A percentile compares a stretch with the other conserved stretches of the same genome.
Conservation (phyloP, 169 alveolate genomes). For the Toxoplasma gondii region DNA sequence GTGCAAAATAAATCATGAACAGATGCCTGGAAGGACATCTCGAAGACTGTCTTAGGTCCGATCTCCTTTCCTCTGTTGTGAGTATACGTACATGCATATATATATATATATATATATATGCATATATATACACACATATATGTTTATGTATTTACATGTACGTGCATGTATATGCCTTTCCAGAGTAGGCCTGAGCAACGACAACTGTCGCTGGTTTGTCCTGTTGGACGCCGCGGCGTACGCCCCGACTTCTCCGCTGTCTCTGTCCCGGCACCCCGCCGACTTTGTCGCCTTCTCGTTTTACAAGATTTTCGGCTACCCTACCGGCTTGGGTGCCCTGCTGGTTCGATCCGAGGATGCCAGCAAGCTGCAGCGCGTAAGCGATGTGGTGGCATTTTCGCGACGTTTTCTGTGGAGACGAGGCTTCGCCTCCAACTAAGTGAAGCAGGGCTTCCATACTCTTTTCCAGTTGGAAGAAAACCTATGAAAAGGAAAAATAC, state of each 20-base stretch:
- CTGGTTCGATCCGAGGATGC: conserved; percentile 54
- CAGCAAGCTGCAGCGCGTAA: conserved; percentile 57
- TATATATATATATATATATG: too few relatives aligned
- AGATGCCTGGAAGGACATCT: too few relatives aligned
- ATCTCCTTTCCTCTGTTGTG: too few relatives aligned
- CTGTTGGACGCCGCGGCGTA: conserved; percentile 75
- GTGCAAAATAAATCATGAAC: too few relatives aligned
- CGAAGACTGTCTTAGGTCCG: too few relatives aligned
- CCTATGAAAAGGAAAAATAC: too few relatives aligned
- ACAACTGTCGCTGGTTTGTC: conserved; percentile 71
- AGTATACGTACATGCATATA: too few relatives aligned
- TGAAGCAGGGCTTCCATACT: neutral
- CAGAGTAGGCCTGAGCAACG: conserved; percentile 66
- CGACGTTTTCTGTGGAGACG: neutral
- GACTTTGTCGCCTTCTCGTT: conserved; percentile 75
- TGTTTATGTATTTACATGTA: too few relatives aligned
- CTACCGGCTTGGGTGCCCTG: conserved; percentile 78
- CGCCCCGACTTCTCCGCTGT: conserved; percentile 71
- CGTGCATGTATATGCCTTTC: neutral
- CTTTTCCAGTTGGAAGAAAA: neutral
- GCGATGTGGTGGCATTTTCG: neutral
- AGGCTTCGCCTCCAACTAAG: neutral
- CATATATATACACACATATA: too few relatives aligned
- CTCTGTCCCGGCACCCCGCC: conserved; percentile 65
- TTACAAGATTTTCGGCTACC: conserved; percentile 77